phyloP scores from a whole-genome alignment of 148 eudicot genomes.

The Vaccinium vitisidaea region DNA sequence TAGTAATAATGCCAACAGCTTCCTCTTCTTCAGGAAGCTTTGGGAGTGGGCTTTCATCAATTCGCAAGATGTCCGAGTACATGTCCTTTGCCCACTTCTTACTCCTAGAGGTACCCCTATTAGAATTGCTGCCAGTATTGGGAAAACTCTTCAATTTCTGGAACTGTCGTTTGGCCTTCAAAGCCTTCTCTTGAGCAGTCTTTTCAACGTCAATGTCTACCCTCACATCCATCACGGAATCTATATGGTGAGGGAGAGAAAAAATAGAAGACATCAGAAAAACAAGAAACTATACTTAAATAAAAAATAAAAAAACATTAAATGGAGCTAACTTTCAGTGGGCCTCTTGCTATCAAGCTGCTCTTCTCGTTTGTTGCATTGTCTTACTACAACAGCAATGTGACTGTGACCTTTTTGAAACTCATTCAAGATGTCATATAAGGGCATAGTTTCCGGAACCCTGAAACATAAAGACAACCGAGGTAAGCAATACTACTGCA shows the following conservation, averaged over 20 bases:
- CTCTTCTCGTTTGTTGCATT: slow-evolving; percentile 34
- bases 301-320: background rate
- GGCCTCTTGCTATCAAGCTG: slow-evolving; percentile 31
- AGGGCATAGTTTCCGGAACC: slow-evolving; percentile 77
- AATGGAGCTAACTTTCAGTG: slow-evolving; percentile 33
- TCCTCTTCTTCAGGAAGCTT: slow-evolving; percentile 77
- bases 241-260: slow-evolving; percentile 12
- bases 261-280: background rate
- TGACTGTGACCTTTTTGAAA: slow-evolving; percentile 98
- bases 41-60: slow-evolving; percentile 68
- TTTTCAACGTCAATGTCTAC: slow-evolving; percentile 56
- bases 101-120: slow-evolving; percentile 37
- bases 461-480: slow-evolving; percentile 28
- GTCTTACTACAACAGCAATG: slow-evolving; percentile 89
- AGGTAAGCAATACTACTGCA: background rate
- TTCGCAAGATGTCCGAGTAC: slow-evolving; percentile 69
- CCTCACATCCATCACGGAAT: slow-evolving; percentile 54
- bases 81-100: slow-evolving; percentile 76
- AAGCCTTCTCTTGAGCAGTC: slow-evolving; percentile 37
- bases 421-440: slow-evolving; percentile 93
- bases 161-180: slow-evolving; percentile 47
- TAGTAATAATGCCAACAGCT: slow-evolving; percentile 82
- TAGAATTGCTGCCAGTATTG: slow-evolving; percentile 53
- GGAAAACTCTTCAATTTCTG: slow-evolving; percentile 85
- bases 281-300: background rate